Base-by-base conservation (phyloP, 345 rosid species). In the Microthlaspi erraticum region DNA sequence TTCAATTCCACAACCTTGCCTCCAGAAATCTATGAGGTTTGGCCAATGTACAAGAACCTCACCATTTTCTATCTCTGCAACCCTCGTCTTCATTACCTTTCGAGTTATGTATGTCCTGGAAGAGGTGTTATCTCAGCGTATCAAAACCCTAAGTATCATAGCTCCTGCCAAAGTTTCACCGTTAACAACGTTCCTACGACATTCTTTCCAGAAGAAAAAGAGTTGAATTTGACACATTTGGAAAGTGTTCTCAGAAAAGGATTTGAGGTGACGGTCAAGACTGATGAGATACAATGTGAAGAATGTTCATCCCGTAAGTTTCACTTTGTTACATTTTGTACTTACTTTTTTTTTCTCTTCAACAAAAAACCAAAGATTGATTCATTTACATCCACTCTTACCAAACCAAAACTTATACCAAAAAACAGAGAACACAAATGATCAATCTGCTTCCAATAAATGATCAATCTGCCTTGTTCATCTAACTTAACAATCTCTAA, bases 241-340 rank as follows among this genome's bases (percentile, higher is more conserved):
- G 69, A 60, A 72, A 7, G 8, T 44, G 51, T 8, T 10, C 10
- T 72, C 32, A 17, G 19, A 45, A 1, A 10, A 57, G 85, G 80
- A 14, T 75, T 81, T 23, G 70, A 78, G 39, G 61, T 80, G 39
- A 52, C 48, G 45, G 42, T 79, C 75, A 51, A 39, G 55, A n/a
- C 63, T 1, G 34, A 68, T 19, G 33, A 20, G 3, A 2, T 5
- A 39, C 37, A 3, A 3, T 83, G 84, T 19, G 0, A 14, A 23
- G 18, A 55, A 0, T 80, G 83, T 56, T 26, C 0, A n/a, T n/a
- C n/a, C n/a, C n/a, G n/a, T n/a, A n/a, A n/a, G n/a, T n/a, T n/a
- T n/a, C n/a, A n/a, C n/a, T n/a, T n/a, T n/a, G n/a, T n/a, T n/a
- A n/a, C n/a, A n/a, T n/a, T n/a, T n/a, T n/a, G n/a, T n/a, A n/a